phyloP scores from a whole-genome alignment of 2,329 filamentous ascomycete species.

The Pseudocercospora pini-densiflorae region DNA sequence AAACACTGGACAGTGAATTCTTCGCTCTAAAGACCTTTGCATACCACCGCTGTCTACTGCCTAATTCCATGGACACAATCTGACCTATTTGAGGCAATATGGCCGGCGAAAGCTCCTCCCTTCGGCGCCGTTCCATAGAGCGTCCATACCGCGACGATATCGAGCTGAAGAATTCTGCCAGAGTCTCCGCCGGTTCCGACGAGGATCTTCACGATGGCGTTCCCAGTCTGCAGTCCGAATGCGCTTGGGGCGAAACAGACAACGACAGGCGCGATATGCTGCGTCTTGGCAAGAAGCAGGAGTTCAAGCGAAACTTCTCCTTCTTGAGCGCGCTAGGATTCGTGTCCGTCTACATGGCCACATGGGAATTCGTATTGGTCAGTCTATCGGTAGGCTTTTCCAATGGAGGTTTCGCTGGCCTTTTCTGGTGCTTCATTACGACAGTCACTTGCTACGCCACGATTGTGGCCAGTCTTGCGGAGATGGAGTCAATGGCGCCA shows the following conservation, averaged over 20 bases:
- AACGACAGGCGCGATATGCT: constrained; percentile 34
- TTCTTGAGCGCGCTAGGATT: constrained; percentile 38
- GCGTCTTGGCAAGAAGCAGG: constrained; percentile 37
- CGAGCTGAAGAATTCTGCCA: constrained; percentile 14
- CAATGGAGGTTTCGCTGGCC: constrained; percentile 39
- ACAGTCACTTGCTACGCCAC: constrained; percentile 36
- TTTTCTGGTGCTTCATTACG: constrained; percentile 41
- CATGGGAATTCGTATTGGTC: constrained; percentile 38
- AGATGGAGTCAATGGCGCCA: constrained; percentile 42
- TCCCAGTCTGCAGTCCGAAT: constrained; percentile 8
- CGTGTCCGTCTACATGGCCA: constrained; percentile 39
- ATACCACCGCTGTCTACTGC: background rate
- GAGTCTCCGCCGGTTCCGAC: background rate
- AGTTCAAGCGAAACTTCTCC: constrained; percentile 37
- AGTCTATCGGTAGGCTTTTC: constrained; percentile 36
- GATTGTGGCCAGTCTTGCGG: constrained; percentile 38
- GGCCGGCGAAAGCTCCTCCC: constrained; percentile 11
- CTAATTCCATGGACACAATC: background rate
- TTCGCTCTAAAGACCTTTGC: background rate
- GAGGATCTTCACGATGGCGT: constrained; percentile 14
- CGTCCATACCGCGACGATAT: constrained; percentile 8
- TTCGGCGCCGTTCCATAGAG: constrained; percentile 7
- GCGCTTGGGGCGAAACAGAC: constrained; percentile 20
- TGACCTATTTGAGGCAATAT: background rate
- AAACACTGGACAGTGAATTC: background rate